Evolutionary conservation across 192 early-diverging fungal genomes (phyloP).

Genomic region (Coemansia sp.): DNA sequence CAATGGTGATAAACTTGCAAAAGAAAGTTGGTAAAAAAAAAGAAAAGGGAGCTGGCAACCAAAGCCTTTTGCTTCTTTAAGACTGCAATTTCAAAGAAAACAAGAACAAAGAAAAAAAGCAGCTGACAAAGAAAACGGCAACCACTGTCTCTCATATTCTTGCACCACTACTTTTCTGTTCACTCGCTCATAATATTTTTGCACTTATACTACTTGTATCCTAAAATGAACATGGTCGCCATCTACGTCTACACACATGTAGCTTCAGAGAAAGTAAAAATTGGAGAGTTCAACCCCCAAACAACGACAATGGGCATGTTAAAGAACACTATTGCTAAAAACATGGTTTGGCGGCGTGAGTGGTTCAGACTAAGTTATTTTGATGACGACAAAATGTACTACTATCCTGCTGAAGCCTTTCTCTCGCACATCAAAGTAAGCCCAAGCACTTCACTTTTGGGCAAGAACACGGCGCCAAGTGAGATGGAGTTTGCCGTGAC

Average conservation of each 20-base stretch:
- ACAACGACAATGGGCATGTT: neutral
- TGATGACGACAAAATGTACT: neutral
- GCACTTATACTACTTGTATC: neutral
- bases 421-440: neutral
- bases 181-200: neutral
- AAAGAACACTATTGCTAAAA: neutral
- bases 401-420: neutral
- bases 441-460: neutral
- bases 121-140: neutral
- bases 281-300: neutral
- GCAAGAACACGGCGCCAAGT: neutral
- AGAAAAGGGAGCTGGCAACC: neutral
- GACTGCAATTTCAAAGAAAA: neutral
- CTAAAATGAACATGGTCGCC: neutral
- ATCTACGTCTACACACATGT: neutral
- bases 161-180: neutral
- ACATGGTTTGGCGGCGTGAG: neutral
- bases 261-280: neutral
- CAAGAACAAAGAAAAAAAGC: neutral
- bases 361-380: neutral
- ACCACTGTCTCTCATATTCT: neutral
- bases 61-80: neutral
- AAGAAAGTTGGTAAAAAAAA: neutral
- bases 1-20: neutral
- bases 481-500: constrained; percentile 6